Conservation (phyloP, 2,329 filamentous ascomycete species). For the Aureobasidium leucospermi region DNA sequence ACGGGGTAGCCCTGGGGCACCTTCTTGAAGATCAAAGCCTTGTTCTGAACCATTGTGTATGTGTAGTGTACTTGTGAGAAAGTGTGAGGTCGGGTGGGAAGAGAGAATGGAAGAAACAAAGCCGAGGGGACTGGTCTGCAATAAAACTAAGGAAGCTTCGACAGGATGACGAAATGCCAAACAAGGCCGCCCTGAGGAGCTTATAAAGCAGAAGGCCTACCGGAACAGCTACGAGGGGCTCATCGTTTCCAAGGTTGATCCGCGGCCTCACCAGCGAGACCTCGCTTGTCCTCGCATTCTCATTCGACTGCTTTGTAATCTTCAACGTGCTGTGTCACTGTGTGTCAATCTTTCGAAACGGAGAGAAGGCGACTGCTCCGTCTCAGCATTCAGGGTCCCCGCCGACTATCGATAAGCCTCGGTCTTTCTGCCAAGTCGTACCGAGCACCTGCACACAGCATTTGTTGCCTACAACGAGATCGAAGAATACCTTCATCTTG, state of each 20-base stretch:
- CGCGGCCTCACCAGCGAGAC: background rate
- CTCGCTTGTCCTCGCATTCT: conserved; percentile 1
- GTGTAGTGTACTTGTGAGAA: background rate
- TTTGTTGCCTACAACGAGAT: background rate
- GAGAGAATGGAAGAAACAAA: background rate
- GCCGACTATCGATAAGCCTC: conserved; percentile 8
- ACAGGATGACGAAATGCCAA: conserved; percentile 12
- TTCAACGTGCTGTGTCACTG: background rate
- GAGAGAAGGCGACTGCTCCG: background rate
- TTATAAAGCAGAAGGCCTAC: conserved; percentile 10
- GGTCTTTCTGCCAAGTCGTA: background rate
- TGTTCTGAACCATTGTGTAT: conserved; percentile 54
- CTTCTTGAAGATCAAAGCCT: conserved; percentile 66
- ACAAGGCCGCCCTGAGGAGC: conserved; percentile 1
- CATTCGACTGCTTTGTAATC: conserved; percentile 7
- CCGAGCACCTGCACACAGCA: background rate
- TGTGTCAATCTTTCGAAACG: conserved; percentile 6
- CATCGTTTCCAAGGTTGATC: background rate
- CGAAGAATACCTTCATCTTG: background rate
- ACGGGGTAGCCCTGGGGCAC: conserved; percentile 60
- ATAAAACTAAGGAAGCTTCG: background rate
- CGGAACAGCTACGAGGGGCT: background rate
- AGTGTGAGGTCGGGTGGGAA: background rate
- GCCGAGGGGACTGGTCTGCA: background rate
- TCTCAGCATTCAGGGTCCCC: background rate